Base-by-base conservation (phyloP, 352 stramenopile genomes). In the Phytophthora palmivora region DNA sequence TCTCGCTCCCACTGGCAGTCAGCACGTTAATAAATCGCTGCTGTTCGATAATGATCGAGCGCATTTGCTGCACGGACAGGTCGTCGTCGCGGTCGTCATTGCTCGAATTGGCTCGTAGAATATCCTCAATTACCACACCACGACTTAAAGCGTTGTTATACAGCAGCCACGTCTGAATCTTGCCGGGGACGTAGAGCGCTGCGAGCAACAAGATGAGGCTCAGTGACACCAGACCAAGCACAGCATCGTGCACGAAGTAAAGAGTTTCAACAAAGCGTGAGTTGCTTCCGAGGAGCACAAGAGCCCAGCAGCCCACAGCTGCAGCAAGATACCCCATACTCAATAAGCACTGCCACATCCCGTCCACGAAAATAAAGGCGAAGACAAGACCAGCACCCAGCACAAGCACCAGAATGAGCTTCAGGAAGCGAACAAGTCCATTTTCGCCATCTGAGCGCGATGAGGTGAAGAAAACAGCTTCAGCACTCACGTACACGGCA, bases 71-170 rank as follows among this genome's bases (percentile, higher is more conserved):
- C 24, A 87, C 55, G 34, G 81, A 88, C 33, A 92, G 47, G 24
- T 92, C 83, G 38, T 92, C 83, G 26, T 92, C 81, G 28, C 73
- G 74, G 44, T 92, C 83, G 48, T 92, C 78, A 34, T 76, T 76
- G 53, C 76, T 72, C 32, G 81, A 88, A 70, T 87, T 92, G 33
- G 83, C 65, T 48, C 83, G 79, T 22, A 99, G 70, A 61, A 99
- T 98, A 71, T 99, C 96, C 59, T 98, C 96, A 22, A 99, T 98
- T 30, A 98, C 97, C 14, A 99, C 96, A 63, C 97, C 96, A 41
- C 90, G 84, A 18, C 91, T 98, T 26, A 99, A 70, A 16, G 97
- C 97, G 67, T 99, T 99, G 78, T 99, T 97, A 79, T 98, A 99
- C 2, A 99, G 78, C 44, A 99, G 75, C 95, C 95, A 98, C 28